Evolutionary conservation across 192 early-diverging fungal species (phyloP), one percentile per base, ranked within the genome.

Genomic region (Linnemannia schmuckeri): DNA sequence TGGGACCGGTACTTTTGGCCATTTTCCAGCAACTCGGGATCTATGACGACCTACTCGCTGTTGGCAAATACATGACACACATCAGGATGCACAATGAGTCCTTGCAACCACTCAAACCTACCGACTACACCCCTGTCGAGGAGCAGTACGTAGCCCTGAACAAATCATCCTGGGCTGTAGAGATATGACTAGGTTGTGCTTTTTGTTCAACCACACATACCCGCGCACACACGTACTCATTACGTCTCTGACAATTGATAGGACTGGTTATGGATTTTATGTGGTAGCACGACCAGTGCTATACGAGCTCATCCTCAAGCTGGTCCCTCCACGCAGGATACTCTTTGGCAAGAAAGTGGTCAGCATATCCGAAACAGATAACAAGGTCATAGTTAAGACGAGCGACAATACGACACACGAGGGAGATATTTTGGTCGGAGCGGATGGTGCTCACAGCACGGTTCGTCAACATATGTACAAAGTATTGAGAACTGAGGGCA

Each of bases 401-500:
- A 20, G 37, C 13, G 75, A 77, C 57, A 12, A 41, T 30, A 20
- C 75, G 1, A 17, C 13, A 17, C 68, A 44, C 27, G 18, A 24
- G 2, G 75, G 75, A 13, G 75, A 77, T 33, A 35, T 66, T 33
- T 33, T 66, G 30, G 61, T 33, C 9, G 61, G 61, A 15, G 61
- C 61, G 3, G 75, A 77, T n/a, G 75, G 75, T 30, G 52, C 75
- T 17, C 61, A 77, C 55, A 55, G 47, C 40, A 44, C 61, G 0
- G 57, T 77, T 10, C 75, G 75, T n/a, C 35, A 77, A 4, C 27
- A 66, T 17, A 10, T 77, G 40, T 77, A 77, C 75, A 35, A 38
- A 38, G 10, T 0, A 18, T 27, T 77, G 22, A 46, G 33, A 4
- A 37, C 12, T 1, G 7, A 66, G 20, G 75, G 38, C 37, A 38